phyloP scores from a whole-genome alignment of 768 basidiomycete genomes.

The Cystoderma amianthinum region DNA sequence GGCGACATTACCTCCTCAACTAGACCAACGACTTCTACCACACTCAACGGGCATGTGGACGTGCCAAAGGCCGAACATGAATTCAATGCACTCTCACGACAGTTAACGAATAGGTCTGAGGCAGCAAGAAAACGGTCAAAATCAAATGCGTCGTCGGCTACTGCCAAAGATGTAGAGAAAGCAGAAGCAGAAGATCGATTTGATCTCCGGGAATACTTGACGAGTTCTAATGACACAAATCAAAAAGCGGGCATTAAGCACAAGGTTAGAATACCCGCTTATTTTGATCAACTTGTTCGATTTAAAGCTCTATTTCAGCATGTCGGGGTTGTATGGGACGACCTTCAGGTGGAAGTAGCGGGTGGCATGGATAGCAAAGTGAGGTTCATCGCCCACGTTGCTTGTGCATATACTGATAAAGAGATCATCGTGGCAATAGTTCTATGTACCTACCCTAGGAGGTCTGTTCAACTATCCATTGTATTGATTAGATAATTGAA shows the following conservation, averaged over 20 bases:
- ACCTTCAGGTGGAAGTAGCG: slow-evolving; percentile 53
- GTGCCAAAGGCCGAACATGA: slow-evolving; percentile 42
- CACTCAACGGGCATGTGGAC: slow-evolving; percentile 34
- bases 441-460: slow-evolving; percentile 54
- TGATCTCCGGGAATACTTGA: slow-evolving; percentile 63
- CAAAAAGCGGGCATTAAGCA: slow-evolving; percentile 61
- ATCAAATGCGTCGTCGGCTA: slow-evolving; percentile 14
- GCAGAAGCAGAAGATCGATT: slow-evolving; percentile 31
- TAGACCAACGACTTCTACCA: slow-evolving; percentile 3
- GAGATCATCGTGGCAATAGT: slow-evolving; percentile 19
- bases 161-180: slow-evolving; percentile 38
- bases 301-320: slow-evolving; percentile 25
- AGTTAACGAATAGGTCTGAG: slow-evolving; percentile 23
- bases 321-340: slow-evolving; percentile 71
- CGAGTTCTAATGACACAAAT: slow-evolving; percentile 59
- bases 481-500: neutral
- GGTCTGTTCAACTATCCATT: slow-evolving; percentile 28
- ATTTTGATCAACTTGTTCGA: neutral
- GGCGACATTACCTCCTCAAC: slow-evolving; percentile 7
- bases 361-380: slow-evolving; percentile 56
- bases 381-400: slow-evolving; percentile 5
- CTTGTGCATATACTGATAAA: neutral
- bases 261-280: slow-evolving; percentile 29
- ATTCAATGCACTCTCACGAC: slow-evolving; percentile 49
- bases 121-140: slow-evolving; percentile 11